Conservation (phyloP, 2,329 filamentous ascomycete genomes). For the Piedraia hortae region DNA sequence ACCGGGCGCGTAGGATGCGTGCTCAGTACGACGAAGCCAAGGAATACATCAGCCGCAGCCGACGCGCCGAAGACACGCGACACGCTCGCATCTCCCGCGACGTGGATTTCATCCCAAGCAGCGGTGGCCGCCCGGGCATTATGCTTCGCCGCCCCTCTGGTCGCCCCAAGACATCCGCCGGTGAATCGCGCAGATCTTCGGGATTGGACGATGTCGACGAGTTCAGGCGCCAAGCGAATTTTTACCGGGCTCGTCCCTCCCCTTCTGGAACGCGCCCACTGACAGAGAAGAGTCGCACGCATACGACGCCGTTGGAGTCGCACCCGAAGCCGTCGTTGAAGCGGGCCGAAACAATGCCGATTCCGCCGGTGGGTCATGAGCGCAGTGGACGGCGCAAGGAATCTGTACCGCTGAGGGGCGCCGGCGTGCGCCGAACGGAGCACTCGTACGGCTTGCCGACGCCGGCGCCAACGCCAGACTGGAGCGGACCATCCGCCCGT, state of each 20-base stretch:
- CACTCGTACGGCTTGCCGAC: constrained; percentile 7
- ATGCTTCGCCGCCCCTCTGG: neutral
- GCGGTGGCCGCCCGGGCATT: constrained; percentile 5
- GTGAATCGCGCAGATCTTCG: constrained; percentile 6
- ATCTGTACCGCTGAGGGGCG: constrained; percentile 4
- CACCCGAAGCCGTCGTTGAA: constrained; percentile 10
- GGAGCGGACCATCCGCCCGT: constrained; percentile 3
- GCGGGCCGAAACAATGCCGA: constrained; percentile 19
- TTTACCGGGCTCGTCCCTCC: constrained; percentile 14
- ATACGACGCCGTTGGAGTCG: constrained; percentile 4
- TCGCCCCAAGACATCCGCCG: constrained; percentile 5
- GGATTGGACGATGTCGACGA: constrained; percentile 5
- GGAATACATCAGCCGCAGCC: constrained; percentile 7
- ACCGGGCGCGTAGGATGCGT: constrained; percentile 8
- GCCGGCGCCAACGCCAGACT: constrained; percentile 7
- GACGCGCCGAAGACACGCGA: constrained; percentile 2
- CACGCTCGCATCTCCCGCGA: constrained; percentile 8
- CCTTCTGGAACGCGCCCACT: constrained; percentile 9
- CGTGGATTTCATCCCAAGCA: constrained; percentile 7
- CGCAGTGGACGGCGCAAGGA: constrained; percentile 2
- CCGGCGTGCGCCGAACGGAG: constrained; percentile 7
- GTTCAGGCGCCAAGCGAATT: constrained; percentile 8
- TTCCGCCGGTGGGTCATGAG: constrained; percentile 3
- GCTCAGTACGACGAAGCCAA: constrained; percentile 6
- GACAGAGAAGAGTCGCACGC: too few species aligned